Conservation (phyloP, 495 filamentous ascomycete species). For the Darksidea phi region DNA sequence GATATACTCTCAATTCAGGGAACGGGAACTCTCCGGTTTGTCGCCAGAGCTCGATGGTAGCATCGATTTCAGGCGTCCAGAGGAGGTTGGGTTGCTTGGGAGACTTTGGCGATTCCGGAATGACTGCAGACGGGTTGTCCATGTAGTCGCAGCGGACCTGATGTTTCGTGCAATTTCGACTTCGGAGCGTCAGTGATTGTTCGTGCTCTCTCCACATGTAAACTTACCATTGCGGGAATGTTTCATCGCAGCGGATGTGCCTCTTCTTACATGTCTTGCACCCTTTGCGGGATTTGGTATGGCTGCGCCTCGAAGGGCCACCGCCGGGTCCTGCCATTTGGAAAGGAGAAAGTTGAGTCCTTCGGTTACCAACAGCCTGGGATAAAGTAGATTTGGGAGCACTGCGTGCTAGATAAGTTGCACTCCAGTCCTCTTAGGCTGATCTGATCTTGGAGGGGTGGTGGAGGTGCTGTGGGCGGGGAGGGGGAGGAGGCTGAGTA, state of each 20-base stretch:
- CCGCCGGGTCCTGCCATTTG: slow-evolving; percentile 69
- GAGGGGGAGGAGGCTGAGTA: slow-evolving; percentile 22
- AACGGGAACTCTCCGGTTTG: slow-evolving; percentile 84
- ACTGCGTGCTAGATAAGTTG: background rate
- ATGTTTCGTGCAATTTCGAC: slow-evolving; percentile 97
- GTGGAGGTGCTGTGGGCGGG: slow-evolving; percentile 15
- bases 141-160: slow-evolving; percentile 98
- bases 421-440: background rate
- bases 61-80: slow-evolving; percentile 77
- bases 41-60: slow-evolving; percentile 78
- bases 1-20: slow-evolving; percentile 71
- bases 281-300: slow-evolving; percentile 97
- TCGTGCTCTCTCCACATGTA: slow-evolving; percentile 30
- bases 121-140: slow-evolving; percentile 65
- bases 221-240: slow-evolving; percentile 90
- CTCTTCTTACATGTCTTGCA: slow-evolving; percentile 96
- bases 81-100: slow-evolving; percentile 75
- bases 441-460: slow-evolving; percentile 1
- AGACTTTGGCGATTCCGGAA: slow-evolving; percentile 54
- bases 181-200: slow-evolving; percentile 42
- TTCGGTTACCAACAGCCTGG: background rate
- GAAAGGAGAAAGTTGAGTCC: background rate
- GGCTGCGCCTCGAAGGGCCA: slow-evolving; percentile 73
- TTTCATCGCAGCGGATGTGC: slow-evolving; percentile 97
- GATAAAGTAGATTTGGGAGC: background rate